Conservation (phyloP, 2,329 filamentous ascomycete genomes). For the Chaetomium sp. region DNA sequence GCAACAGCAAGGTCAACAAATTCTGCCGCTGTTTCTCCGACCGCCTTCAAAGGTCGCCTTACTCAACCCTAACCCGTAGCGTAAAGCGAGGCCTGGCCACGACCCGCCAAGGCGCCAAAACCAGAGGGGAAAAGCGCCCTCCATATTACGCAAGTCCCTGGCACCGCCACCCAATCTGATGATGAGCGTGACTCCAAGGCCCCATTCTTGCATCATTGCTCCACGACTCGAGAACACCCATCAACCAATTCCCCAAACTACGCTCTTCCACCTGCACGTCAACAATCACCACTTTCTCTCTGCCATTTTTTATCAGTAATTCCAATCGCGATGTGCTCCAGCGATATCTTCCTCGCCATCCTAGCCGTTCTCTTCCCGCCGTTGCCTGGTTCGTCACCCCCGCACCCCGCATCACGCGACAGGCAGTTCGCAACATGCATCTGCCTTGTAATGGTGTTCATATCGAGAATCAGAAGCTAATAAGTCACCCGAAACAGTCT, state of each 20-base stretch:
- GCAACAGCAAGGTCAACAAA: background rate
- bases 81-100: background rate
- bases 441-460: constrained; percentile 12
- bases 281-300: background rate
- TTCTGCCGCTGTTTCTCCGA: constrained; percentile 15
- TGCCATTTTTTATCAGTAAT: background rate
- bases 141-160: constrained; percentile 35
- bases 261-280: background rate
- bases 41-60: constrained; percentile 3
- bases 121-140: constrained; percentile 19
- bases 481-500: constrained; percentile 60
- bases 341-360: constrained; percentile 65
- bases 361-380: constrained; percentile 68
- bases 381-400: constrained; percentile 57
- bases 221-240: constrained; percentile 12
- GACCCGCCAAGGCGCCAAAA: constrained; percentile 3
- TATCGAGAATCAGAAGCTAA: background rate
- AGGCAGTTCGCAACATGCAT: constrained; percentile 7
- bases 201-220: constrained; percentile 28
- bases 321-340: constrained; percentile 54
- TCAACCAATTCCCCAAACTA: constrained; percentile 3
- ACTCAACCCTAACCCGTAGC: constrained; percentile 8
- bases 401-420: background rate
- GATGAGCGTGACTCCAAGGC: constrained; percentile 18
- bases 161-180: constrained; percentile 19